Evolutionary conservation across 2,329 filamentous ascomycete species (phyloP).

Genomic region (Trichoderma sp.): DNA sequence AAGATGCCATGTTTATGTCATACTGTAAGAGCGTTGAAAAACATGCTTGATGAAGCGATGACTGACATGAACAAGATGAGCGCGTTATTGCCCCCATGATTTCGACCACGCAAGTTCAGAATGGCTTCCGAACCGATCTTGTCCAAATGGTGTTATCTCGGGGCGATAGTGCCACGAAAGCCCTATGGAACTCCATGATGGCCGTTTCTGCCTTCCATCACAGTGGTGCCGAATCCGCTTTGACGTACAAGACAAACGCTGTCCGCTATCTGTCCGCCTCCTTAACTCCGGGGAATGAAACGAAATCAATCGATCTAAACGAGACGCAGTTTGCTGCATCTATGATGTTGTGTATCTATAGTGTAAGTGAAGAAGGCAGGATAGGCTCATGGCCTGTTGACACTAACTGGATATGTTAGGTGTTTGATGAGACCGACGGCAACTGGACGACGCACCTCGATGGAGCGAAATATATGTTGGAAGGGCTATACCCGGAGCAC

Average conservation of each 20-base stretch:
- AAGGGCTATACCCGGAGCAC: slow-evolving; percentile 32
- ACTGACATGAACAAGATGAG: slow-evolving; percentile 37
- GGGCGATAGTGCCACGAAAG: slow-evolving; percentile 39
- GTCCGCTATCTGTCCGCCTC: slow-evolving; percentile 44
- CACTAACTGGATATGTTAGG: slow-evolving; percentile 34
- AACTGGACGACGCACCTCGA: slow-evolving; percentile 49
- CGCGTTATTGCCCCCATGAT: slow-evolving; percentile 47
- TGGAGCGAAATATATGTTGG: slow-evolving; percentile 44
- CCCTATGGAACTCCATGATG: slow-evolving; percentile 48
- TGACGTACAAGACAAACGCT: slow-evolving; percentile 46
- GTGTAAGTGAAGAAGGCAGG: slow-evolving; percentile 35
- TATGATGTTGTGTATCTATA: slow-evolving; percentile 55
- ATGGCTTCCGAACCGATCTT: slow-evolving; percentile 49
- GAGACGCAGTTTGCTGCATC: slow-evolving; percentile 48
- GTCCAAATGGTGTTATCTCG: slow-evolving; percentile 48
- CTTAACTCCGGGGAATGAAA: slow-evolving; percentile 34
- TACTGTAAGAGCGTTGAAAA: slow-evolving; percentile 29
- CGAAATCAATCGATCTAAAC: slow-evolving; percentile 30
- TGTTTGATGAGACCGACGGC: slow-evolving; percentile 51
- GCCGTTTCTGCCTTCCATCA: slow-evolving; percentile 48
- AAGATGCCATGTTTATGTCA: slow-evolving; percentile 28
- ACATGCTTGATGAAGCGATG: neutral
- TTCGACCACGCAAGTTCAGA: slow-evolving; percentile 48
- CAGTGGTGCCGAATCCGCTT: slow-evolving; percentile 42
- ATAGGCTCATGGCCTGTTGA: neutral